Percentiles rank a stretch among this genome's conserved stretches.
Evolutionary conservation across 139 green algal species (phyloP).

Genomic region (Chlamydomonas applanata): DNA sequence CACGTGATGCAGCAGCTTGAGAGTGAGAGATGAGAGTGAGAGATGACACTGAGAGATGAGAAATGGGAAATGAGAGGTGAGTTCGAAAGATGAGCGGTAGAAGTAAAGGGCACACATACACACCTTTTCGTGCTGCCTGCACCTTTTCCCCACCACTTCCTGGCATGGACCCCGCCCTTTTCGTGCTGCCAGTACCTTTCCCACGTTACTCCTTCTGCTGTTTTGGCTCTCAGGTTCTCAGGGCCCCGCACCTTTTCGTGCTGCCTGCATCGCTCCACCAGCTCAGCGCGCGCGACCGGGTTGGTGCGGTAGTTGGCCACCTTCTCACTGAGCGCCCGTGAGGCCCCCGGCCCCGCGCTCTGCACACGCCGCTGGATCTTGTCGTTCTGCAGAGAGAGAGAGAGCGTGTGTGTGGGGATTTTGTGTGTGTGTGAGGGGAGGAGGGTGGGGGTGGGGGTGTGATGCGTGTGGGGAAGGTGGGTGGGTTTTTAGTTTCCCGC

Average conservation of each 20-base stretch:
- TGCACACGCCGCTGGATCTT: slow-evolving; percentile 12
- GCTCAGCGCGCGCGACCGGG: background rate
- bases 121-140: background rate
- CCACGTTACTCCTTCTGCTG: background rate
- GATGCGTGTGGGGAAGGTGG: too few species aligned
- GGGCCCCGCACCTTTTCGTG: background rate
- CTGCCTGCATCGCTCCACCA: background rate
- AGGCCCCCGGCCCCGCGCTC: slow-evolving; percentile 11
- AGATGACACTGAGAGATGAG: too few species aligned
- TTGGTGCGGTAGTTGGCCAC: slow-evolving; percentile 27
- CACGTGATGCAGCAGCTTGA: background rate
- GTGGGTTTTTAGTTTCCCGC: too few species aligned
- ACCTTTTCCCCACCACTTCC: background rate
- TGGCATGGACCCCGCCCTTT: background rate
- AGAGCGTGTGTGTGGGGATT: background rate
- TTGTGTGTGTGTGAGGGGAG: too few species aligned
- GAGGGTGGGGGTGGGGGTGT: background rate
- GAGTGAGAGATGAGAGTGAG: too few species aligned
- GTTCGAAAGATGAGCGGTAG: background rate
- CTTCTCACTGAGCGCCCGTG: slow-evolving; percentile 10
- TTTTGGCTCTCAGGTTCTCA: background rate
- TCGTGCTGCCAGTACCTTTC: background rate
- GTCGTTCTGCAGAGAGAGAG: background rate
- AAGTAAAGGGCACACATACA: background rate
- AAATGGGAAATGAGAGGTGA: too few species aligned